Evolutionary conservation across 2,329 filamentous ascomycete genomes (phyloP).

Genomic region (Colletotrichum salicis): DNA sequence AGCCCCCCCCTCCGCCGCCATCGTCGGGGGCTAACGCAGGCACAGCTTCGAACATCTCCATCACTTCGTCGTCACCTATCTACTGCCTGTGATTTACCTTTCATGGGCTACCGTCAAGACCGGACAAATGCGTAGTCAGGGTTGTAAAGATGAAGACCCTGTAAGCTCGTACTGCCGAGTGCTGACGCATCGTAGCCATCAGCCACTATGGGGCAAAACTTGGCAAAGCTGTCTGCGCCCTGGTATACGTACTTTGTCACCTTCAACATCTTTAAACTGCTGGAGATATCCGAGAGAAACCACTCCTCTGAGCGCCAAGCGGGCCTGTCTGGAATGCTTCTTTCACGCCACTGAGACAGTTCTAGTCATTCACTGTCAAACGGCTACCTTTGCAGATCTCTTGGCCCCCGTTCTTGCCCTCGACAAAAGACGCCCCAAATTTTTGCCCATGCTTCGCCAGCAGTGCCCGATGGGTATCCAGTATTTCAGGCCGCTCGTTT

Average conservation of each 20-base stretch:
- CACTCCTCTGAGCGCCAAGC: background rate
- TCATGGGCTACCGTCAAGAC: background rate
- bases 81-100: background rate
- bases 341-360: background rate
- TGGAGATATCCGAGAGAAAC: background rate
- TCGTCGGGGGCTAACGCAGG: background rate
- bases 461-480: background rate
- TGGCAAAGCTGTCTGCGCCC: background rate
- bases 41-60: background rate
- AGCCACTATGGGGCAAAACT: conserved; percentile 4
- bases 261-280: background rate
- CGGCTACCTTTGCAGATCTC: background rate
- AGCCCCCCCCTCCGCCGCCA: background rate
- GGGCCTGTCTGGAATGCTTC: background rate
- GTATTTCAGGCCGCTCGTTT: background rate
- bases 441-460: background rate
- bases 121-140: background rate
- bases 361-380: background rate
- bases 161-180: background rate
- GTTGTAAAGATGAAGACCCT: background rate
- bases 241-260: background rate
- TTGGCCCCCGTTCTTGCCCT: background rate
- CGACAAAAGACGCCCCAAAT: background rate
- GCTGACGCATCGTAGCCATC: background rate
- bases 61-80: background rate